phyloP scores from a whole-genome alignment of 225 moss, liverwort and hornwort species.

The Ulota crispa region DNA sequence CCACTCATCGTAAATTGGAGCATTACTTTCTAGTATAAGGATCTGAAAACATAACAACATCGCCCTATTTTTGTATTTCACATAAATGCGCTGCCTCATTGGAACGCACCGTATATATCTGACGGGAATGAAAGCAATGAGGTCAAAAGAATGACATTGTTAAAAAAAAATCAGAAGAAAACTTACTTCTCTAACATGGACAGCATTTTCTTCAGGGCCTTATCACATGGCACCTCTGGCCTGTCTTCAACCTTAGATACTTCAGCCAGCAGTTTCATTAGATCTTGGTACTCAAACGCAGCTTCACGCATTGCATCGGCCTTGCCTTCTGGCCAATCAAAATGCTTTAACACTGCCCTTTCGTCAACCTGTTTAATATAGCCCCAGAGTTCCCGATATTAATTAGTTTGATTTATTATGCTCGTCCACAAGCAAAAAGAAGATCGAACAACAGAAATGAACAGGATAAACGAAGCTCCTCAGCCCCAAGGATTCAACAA shows the following conservation, averaged over 20 bases:
- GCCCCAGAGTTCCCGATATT: neutral
- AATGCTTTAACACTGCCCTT: conserved; percentile 83
- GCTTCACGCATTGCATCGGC: conserved; percentile 84
- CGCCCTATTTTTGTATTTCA: neutral
- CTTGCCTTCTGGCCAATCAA: conserved; percentile 89
- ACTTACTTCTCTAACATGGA: conserved; percentile 71
- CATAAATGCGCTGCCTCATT: neutral
- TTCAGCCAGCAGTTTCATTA: conserved; percentile 60
- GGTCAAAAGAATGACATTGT: neutral
- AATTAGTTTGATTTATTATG: neutral
- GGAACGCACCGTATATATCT: neutral
- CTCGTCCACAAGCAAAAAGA: neutral
- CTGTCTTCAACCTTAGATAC: conserved; percentile 60
- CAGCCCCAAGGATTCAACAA: neutral
- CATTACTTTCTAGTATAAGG: neutral
- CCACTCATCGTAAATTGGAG: neutral
- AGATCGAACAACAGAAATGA: neutral
- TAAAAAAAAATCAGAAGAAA: neutral
- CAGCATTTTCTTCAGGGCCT: conserved; percentile 76
- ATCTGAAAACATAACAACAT: neutral
- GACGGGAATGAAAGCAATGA: neutral
- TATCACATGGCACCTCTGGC: conserved; percentile 60
- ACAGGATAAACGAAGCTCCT: neutral
- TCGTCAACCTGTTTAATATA: conserved; percentile 65
- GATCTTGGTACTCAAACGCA: conserved; percentile 79